Conservation (phyloP, 495 filamentous ascomycete genomes). For the Talaromyces wortmannii region DNA sequence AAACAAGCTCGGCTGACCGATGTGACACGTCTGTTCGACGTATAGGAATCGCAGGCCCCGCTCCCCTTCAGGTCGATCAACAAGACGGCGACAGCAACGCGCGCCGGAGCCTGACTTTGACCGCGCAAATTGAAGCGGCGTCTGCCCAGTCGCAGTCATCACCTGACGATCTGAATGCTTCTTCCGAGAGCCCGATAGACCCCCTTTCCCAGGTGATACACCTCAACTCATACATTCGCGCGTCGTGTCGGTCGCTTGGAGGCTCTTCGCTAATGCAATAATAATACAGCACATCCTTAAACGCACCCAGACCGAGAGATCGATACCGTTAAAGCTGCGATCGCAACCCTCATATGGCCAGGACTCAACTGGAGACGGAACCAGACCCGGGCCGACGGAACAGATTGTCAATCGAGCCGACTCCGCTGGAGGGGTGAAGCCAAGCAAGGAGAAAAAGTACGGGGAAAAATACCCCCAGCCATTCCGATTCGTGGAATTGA, state of each 20-base stretch:
- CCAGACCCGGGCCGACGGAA: slow-evolving; percentile 23
- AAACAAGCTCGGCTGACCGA: slow-evolving; percentile 4
- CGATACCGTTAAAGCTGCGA: slow-evolving; percentile 60
- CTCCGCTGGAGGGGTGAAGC: slow-evolving; percentile 34
- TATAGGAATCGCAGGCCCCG: slow-evolving; percentile 26
- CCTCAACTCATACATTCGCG: slow-evolving; percentile 4
- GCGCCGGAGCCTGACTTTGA: slow-evolving; percentile 13
- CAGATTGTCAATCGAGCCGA: slow-evolving; percentile 27
- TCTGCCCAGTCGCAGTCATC: slow-evolving; percentile 12
- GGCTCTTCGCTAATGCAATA: slow-evolving; percentile 9
- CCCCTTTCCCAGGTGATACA: slow-evolving; percentile 46
- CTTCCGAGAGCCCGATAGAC: slow-evolving; percentile 38
- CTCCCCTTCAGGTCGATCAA: slow-evolving; percentile 11
- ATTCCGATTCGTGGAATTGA: too few species aligned
- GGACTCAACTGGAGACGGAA: slow-evolving; percentile 45
- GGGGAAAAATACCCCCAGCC: neutral
- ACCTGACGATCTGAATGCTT: neutral
- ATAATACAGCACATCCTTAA: slow-evolving; percentile 64
- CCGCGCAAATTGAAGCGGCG: slow-evolving; percentile 14
- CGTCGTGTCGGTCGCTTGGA: neutral
- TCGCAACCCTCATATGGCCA: slow-evolving; percentile 45
- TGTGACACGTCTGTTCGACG: slow-evolving; percentile 22
- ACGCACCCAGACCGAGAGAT: slow-evolving; percentile 70
- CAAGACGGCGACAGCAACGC: slow-evolving; percentile 19
- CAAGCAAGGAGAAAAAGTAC: slow-evolving; percentile 63